phyloP scores from a whole-genome alignment of 2,329 filamentous ascomycete genomes.

The Aspergillus quadricinctus region DNA sequence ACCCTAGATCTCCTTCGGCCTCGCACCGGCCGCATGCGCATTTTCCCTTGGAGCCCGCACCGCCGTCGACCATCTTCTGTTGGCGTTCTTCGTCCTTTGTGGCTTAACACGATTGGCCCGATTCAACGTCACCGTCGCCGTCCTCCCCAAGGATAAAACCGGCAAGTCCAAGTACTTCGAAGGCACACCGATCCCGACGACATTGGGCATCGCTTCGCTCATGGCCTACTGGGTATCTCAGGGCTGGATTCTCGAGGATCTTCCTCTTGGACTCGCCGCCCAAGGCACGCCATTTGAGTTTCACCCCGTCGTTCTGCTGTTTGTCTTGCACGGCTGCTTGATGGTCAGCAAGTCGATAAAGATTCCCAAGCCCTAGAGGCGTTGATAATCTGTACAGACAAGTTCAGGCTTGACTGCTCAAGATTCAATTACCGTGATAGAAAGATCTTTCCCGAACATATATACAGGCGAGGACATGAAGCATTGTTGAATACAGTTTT shows the following conservation, averaged over 20 bases:
- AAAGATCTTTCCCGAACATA: constrained; percentile 17
- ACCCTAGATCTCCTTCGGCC: constrained; percentile 86
- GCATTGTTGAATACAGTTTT: constrained; percentile 11
- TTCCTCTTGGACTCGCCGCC: constrained; percentile 72
- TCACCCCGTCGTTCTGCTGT: constrained; percentile 76
- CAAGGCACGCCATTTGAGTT: constrained; percentile 69
- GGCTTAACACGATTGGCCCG: constrained; percentile 89
- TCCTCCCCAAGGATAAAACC: constrained; percentile 82
- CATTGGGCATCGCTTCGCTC: constrained; percentile 69
- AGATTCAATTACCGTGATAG: constrained; percentile 11
- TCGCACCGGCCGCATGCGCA: constrained; percentile 79
- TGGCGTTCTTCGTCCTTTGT: constrained; percentile 90
- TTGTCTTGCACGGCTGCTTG: constrained; percentile 81
- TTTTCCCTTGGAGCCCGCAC: constrained; percentile 88
- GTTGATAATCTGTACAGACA: constrained; percentile 9
- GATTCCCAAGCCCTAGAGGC: constrained; percentile 72
- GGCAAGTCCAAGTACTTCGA: constrained; percentile 97
- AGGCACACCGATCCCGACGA: constrained; percentile 92
- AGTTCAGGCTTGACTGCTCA: constrained; percentile 6
- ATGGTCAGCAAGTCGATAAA: constrained; percentile 96
- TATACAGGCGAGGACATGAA: constrained; percentile 13
- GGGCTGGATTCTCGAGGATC: constrained; percentile 70
- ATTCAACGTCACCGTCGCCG: constrained; percentile 92
- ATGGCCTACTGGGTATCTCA: constrained; percentile 88
- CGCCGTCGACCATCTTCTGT: constrained; percentile 69